A percentile compares a stretch with the other conserved stretches of the same genome.
Evolutionary conservation across 2,329 filamentous ascomycete genomes (phyloP).

Genomic region (Aspergillus caelatus): DNA sequence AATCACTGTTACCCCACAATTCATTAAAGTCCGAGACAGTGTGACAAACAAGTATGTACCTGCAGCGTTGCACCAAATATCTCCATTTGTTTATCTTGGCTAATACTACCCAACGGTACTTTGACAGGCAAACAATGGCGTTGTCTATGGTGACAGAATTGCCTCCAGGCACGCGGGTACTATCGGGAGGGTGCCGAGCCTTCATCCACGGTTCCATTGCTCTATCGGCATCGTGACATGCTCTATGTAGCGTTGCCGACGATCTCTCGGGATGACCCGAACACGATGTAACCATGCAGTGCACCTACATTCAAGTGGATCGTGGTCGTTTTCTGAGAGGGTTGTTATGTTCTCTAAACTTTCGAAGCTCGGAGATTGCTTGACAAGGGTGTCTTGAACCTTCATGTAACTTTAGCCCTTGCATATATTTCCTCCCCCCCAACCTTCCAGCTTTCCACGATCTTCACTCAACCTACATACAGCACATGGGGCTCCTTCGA

Average conservation of each 20-base stretch:
- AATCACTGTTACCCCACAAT: too few relatives aligned
- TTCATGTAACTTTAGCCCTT: not conserved
- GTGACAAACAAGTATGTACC: not conserved
- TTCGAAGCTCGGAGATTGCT: not conserved
- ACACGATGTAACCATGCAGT: constrained; percentile 9
- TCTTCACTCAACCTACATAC: not conserved
- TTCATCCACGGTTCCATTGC: not conserved
- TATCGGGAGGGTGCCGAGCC: not conserved
- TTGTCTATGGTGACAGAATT: not conserved
- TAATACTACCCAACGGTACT: not conserved
- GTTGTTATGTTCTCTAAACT: not conserved
- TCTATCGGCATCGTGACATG: constrained; percentile 5
- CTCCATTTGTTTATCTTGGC: not conserved
- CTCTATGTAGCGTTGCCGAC: not conserved
- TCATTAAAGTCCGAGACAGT: too few relatives aligned
- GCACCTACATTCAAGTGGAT: not conserved
- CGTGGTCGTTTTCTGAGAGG: too few relatives aligned
- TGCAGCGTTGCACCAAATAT: not conserved
- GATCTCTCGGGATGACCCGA: not conserved
- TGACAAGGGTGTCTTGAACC: not conserved
- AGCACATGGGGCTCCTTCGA: not conserved
- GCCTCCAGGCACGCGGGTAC: not conserved
- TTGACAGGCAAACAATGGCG: too few relatives aligned
- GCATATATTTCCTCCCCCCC: not conserved
- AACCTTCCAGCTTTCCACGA: not conserved